phyloP scores from a whole-genome alignment of 2,329 filamentous ascomycete species.

The Harringtonia aguacate region DNA sequence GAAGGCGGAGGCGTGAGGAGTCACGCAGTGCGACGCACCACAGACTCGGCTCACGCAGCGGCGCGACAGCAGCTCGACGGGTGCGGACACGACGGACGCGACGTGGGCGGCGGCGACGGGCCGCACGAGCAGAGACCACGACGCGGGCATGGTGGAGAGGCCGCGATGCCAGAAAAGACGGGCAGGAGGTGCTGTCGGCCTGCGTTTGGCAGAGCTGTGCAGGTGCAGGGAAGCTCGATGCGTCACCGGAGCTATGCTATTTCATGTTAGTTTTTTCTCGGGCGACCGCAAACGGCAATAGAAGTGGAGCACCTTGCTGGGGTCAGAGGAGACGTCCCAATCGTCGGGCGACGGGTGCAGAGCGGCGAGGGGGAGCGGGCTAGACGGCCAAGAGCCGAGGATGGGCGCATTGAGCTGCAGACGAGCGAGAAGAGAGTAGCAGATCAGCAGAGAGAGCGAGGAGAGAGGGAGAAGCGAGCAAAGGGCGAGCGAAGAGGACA shows the following conservation, averaged over 20 bases:
- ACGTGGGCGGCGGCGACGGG: constrained; percentile 13
- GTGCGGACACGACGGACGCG: constrained; percentile 5
- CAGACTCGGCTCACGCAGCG: constrained; percentile 8
- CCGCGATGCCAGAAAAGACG: no score
- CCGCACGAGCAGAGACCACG: constrained; percentile 13
- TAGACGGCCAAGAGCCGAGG: no score
- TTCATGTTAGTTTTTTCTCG: not conserved
- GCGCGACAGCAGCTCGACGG: constrained; percentile 9
- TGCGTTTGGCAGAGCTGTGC: no score
- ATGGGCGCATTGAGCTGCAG: no score
- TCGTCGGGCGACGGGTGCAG: not conserved
- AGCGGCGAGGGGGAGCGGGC: no score
- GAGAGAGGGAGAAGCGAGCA: no score
- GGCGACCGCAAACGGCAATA: not conserved
- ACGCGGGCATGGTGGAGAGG: constrained; percentile 8
- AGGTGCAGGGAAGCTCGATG: no score
- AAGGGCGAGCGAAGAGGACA: no score
- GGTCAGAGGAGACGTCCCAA: no score
- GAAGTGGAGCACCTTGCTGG: not conserved
- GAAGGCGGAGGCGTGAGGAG: not conserved
- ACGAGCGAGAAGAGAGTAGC: no score
- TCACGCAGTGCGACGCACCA: constrained; percentile 8
- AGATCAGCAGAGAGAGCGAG: no score
- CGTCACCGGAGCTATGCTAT: not conserved
- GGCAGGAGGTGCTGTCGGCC: no score